phyloP scores from a whole-genome alignment of 2,329 filamentous ascomycete genomes.

The Bimuria novae-zelandiae region DNA sequence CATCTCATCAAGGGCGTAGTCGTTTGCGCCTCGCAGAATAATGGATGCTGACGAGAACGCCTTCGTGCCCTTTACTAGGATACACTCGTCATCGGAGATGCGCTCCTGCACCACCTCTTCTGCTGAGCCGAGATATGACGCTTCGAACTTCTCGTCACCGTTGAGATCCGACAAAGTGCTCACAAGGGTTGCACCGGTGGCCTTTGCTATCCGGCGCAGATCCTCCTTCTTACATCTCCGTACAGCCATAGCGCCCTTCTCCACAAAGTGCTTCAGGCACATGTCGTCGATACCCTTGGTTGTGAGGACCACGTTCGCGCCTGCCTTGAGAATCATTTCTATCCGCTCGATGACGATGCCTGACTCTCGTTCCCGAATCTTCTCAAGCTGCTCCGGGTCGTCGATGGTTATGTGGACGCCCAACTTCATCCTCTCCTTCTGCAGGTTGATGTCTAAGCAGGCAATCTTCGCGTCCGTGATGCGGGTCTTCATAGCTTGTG shows the following conservation, averaged over 20 bases:
- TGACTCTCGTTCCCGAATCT: slow-evolving; percentile 90
- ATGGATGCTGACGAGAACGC: slow-evolving; percentile 91
- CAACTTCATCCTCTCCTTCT: slow-evolving; percentile 99
- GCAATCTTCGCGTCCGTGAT: slow-evolving; percentile 96
- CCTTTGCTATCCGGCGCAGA: slow-evolving; percentile 90
- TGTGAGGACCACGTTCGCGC: slow-evolving; percentile 93
- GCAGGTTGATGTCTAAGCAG: slow-evolving; percentile 94
- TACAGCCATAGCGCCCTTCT: slow-evolving; percentile 94
- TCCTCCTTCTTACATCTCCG: slow-evolving; percentile 99
- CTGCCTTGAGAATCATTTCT: slow-evolving; percentile 96
- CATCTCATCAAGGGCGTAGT: slow-evolving; percentile 98
- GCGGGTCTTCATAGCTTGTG: slow-evolving; percentile 94
- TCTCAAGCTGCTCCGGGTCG: slow-evolving; percentile 94
- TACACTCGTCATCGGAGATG: slow-evolving; percentile 98
- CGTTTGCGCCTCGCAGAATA: slow-evolving; percentile 93
- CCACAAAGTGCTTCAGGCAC: slow-evolving; percentile 90
- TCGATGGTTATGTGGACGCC: slow-evolving; percentile 98
- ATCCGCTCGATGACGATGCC: slow-evolving; percentile 92
- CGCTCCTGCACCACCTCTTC: slow-evolving; percentile 98
- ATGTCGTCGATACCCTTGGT: slow-evolving; percentile 99
- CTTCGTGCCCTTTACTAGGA: slow-evolving; percentile 94
- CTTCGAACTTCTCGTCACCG: slow-evolving; percentile 94
- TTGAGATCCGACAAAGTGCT: slow-evolving; percentile 95
- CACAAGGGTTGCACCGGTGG: slow-evolving; percentile 89
- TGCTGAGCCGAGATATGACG: slow-evolving; percentile 84